Base-by-base conservation (phyloP, 2,329 filamentous ascomycete genomes). In the Ophioceras dolichostomum region DNA sequence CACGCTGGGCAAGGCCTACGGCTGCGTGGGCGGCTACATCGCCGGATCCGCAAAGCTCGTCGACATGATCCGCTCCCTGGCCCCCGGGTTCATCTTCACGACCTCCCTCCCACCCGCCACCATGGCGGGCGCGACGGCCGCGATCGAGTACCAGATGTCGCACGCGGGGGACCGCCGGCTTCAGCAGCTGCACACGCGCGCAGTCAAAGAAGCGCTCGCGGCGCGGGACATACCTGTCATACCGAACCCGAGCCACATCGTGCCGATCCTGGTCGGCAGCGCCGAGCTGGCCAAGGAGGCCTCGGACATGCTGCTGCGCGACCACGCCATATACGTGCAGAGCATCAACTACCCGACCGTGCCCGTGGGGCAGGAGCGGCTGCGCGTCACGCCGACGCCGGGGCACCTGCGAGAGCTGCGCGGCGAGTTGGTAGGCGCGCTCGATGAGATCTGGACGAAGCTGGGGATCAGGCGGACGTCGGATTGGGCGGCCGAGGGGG, bases 331-430 rank as follows among this genome's bases (percentile, higher is more conserved):
- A 55, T 98, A 98, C 56, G 91, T 98, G 19, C 91, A 98, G 64
- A 87, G 86, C 39, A 96, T 98, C 72, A 98, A 98, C 66, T 96
- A 96, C 62, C 91, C 91, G 2, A 98, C 91, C 36, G 91, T 98
- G 3, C 91, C 91, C 3, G 86, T 94, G 6, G 91, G 91, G n/a
- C 88, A 98, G 66, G 91, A 98, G 62, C 80, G 91, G 41, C 79
- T 98, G 39, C 83, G 91, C 47, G 86, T 98, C 58, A 98, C 91
- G 2, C 91, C 91, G 0, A 98, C 91, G 1, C 91, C 91, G 0
- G 91, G 91, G 31, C 91, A 98, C 58, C 76, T 75, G 39, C 82
- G 82, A 61, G 76, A 84, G 48, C 86, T 83, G 62, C 85, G 87
- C 43, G 82, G 93, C 46, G 77, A 94, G 50, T 78, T 98, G 4